Evolutionary conservation across 2,329 filamentous ascomycete species (phyloP), one percentile per base, ranked within the genome.

Genomic region (Aspergillus novoparasiticus): DNA sequence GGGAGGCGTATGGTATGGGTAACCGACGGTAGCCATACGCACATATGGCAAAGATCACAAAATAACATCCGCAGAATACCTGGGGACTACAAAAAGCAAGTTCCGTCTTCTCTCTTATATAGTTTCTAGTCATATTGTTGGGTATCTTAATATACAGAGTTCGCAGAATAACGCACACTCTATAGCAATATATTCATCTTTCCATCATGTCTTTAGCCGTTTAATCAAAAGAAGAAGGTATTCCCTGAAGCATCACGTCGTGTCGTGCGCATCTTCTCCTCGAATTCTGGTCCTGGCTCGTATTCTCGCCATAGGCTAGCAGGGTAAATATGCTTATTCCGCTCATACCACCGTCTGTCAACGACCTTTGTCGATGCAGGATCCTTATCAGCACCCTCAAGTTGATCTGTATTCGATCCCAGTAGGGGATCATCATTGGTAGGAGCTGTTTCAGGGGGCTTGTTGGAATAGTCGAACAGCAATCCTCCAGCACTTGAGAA

Each of bases 281-380:
- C 76, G 67, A 82, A 96, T 72, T 97, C 91, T 78, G 91, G 92
- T 65, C 92, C 92, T 0, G 93, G 90, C 69, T 97, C 94, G 76
- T 96, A 99, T 66, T 96, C 91, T 71, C 94, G 92, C 95, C 95
- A 99, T 54, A 94, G 86, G 75, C 92, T 98, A 23, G 94, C 94
- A 0, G 95, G 95, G 76, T 94, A 99, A 62, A 99, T 98, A 78
- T 99, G 95, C 80, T 98, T 99, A 77, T 98, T 97, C 73, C 89
- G 87, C 82, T 97, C 93, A 76, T 97, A 99, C 95, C 95, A 99
- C 64, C 95, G 84, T 64, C 95, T 86, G 80, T 99, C 94, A 4
- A 99, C 94, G 4, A 99, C 94, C 76, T 97, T 98, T 3, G 94
- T 98, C 66, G 91, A 80, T 3, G 86, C 86, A 0, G 94, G 89